These are phyloP conservation scores for Trichosanthes truncata DNA, from an alignment of 306 rosid species.

Conservation along the genomic window DNA sequence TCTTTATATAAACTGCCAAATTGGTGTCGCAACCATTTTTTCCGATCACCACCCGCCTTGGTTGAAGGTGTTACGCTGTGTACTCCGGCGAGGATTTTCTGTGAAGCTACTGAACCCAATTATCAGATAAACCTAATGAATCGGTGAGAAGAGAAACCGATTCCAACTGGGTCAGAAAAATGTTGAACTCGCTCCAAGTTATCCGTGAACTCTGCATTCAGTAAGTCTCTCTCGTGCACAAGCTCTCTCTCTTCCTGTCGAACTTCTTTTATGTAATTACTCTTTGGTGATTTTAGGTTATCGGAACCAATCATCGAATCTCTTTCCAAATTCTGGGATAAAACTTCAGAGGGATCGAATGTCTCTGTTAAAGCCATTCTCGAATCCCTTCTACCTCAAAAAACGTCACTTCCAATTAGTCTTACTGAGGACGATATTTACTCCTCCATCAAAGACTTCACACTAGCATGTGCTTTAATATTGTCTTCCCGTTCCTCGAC, in stretches of 20 bases:
- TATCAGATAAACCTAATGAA: not conserved
- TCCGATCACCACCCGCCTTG: not conserved
- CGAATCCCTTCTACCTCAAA: slow-evolving; percentile 44
- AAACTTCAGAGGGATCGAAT: slow-evolving; percentile 25
- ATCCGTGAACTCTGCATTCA: slow-evolving; percentile 38
- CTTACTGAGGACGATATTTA: slow-evolving; percentile 12
- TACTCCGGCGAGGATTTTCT: not conserved
- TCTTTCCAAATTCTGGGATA: slow-evolving; percentile 28
- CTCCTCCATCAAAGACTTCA: slow-evolving; percentile 44
- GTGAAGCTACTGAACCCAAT: not conserved
- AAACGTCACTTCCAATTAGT: not conserved
- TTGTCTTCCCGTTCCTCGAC: slow-evolving; percentile 44
- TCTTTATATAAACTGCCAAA: not conserved
- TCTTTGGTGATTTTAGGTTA: slow-evolving; percentile 26
- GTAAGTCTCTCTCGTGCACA: slow-evolving; percentile 16
- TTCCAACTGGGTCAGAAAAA: slow-evolving; percentile 6
- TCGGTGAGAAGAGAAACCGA: not conserved
- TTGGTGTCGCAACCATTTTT: not conserved
- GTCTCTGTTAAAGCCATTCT: slow-evolving; percentile 51
- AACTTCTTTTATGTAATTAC: not conserved
- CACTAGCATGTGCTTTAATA: slow-evolving; percentile 58
- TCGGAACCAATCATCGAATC: slow-evolving; percentile 36
- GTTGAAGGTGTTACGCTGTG: not conserved
- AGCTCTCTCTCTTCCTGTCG: not conserved
- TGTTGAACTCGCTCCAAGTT: slow-evolving; percentile 39